phyloP scores from a whole-genome alignment of 768 basidiomycete species.

The Leucosporidium scottii region DNA sequence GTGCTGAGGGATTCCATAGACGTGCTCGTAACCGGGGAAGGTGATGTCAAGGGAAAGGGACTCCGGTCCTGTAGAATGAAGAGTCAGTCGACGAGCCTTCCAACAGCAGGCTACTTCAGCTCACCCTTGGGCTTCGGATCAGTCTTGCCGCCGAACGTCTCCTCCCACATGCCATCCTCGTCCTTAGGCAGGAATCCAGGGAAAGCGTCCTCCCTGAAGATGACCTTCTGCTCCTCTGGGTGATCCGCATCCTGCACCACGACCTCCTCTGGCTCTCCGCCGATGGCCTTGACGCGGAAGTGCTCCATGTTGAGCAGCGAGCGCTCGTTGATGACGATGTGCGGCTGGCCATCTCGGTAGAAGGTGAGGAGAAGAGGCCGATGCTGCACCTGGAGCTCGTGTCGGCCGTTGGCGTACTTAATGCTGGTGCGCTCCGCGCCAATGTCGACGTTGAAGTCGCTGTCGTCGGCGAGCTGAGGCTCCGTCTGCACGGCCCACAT shows the following conservation, averaged over 20 bases:
- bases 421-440: conserved; percentile 48
- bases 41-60: conserved; percentile 84
- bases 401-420: conserved; percentile 41
- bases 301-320: conserved; percentile 97
- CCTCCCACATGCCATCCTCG: conserved; percentile 84
- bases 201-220: conserved; percentile 34
- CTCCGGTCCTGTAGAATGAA: conserved; percentile 65
- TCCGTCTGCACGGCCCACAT: conserved; percentile 77
- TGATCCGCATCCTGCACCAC: conserved; percentile 48
- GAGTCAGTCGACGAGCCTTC: not conserved
- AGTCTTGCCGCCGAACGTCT: conserved; percentile 75
- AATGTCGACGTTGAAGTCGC: conserved; percentile 18
- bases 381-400: conserved; percentile 54
- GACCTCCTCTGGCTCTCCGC: conserved; percentile 44
- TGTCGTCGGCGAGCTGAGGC: conserved; percentile 48
- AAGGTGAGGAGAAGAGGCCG: conserved; percentile 69
- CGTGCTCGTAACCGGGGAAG: conserved; percentile 82
- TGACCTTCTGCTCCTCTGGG: conserved; percentile 42
- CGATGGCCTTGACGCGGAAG: conserved; percentile 57
- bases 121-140: conserved; percentile 93
- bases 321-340: conserved; percentile 80
- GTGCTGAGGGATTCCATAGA: conserved; percentile 95
- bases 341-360: conserved; percentile 64
- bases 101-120: conserved; percentile 10
- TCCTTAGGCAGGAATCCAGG: conserved; percentile 59